phyloP scores from a whole-genome alignment of 2,329 filamentous ascomycete species.

The Colletotrichum sp. region DNA sequence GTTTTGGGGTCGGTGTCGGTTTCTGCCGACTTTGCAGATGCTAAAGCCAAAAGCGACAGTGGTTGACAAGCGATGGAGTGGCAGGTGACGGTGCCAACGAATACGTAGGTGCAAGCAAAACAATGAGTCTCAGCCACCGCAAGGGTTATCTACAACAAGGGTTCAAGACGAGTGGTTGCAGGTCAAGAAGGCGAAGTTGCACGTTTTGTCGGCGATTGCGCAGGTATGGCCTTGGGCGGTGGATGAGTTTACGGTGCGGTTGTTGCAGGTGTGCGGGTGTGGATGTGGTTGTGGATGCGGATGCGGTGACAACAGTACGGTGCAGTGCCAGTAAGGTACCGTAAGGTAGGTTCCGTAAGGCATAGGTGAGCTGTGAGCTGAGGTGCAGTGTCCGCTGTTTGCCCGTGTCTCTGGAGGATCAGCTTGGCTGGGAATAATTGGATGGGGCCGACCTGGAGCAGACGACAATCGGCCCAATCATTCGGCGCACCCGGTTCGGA shows the following conservation, averaged over 20 bases:
- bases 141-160: background rate
- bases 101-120: background rate
- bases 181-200: background rate
- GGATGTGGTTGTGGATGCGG: background rate
- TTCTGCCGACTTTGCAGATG: background rate
- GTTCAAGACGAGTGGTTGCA: background rate
- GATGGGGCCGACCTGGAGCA: background rate
- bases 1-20: background rate
- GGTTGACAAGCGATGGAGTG: background rate
- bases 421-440: constrained; percentile 5
- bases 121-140: background rate
- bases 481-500: background rate
- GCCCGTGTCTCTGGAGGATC: background rate
- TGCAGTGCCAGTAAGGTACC: background rate
- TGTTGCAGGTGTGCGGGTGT: background rate
- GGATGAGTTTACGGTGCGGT: background rate
- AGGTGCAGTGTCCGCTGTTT: background rate
- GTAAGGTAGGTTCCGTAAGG: background rate
- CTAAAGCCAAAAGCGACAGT: background rate
- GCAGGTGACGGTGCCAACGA: background rate
- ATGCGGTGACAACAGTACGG: constrained; percentile 11
- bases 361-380: background rate
- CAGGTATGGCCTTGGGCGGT: background rate
- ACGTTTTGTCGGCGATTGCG: background rate
- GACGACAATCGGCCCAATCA: constrained; percentile 14